Base-by-base conservation (phyloP, 495 filamentous ascomycete genomes). In the Friedmanniomyces simplex region DNA sequence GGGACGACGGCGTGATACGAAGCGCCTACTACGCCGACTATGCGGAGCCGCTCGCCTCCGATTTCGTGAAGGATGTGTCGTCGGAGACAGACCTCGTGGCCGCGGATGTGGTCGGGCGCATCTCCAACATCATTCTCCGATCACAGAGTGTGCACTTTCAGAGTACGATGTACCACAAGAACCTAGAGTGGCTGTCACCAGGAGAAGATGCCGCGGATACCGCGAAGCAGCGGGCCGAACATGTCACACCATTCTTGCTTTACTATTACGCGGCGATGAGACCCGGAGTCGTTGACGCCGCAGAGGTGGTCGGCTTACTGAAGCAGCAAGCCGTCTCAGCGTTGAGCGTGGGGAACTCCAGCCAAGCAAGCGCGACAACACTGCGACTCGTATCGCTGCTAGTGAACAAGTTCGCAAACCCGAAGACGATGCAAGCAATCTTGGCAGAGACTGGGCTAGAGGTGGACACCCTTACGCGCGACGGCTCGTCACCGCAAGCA, bases 371-470 rank as follows among this genome's bases (percentile, higher is more conserved):
- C 36, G 24, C 0, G 21, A 52, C n/a, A 6, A 42, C 24, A 21
- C 73, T 85, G n/a, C 74, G 78, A 26, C 79, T 86, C 50, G 66
- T 86, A 24, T 77, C 79, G 22, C 68, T 87, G n/a, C 60, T 86
- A 18, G 71, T 78, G 32, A 87, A 88, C 67, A 87, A 88, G 70
- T 85, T 77, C 68, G 64, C 81, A 18, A 67, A 76, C n/a, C 74
- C 78, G 41, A 56, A 74, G 11, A 71, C 75, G 8, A 60, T 82
- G 6, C 63, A 67, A 49, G 37, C 57, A 13, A 57, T 59, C 36
- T 41, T 66, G 52, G 30, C 48, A 32, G 54, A 69, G 47, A 42
- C 65, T 39, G 60, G 72, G 69, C 52, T 74, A 57, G 53, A 74
- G 54, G 50, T 60, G n/a, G 52, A 55, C 11, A n/a, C 48, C 14